These are phyloP conservation scores for Pleurozium schreberi DNA, from an alignment of 225 moss, liverwort and hornwort species.

Conservation along the genomic window DNA sequence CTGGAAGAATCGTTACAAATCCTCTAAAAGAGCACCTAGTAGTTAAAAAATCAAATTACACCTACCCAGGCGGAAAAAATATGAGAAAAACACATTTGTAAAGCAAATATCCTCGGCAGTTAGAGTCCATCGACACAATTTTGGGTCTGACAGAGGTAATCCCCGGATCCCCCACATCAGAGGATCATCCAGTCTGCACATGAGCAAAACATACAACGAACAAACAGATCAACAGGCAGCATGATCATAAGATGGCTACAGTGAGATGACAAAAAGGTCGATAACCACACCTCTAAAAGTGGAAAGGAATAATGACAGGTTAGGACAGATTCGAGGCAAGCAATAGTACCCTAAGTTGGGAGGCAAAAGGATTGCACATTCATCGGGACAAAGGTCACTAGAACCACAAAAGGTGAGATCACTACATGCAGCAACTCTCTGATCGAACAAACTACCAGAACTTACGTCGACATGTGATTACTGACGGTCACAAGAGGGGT, in stretches of 20 bases:
- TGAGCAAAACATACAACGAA: neutral
- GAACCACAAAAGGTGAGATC: neutral
- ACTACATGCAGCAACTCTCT: neutral
- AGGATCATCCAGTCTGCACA: constrained; percentile 86
- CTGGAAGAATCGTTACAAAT: neutral
- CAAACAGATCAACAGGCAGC: neutral
- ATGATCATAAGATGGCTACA: neutral
- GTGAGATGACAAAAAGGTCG: neutral
- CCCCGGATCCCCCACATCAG: constrained; percentile 93
- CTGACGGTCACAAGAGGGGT: constrained; percentile 89
- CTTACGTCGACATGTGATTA: constrained; percentile 99
- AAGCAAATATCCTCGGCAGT: constrained; percentile 96
- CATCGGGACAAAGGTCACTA: neutral
- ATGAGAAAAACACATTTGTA: constrained; percentile 69
- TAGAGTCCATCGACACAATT: constrained; percentile 72
- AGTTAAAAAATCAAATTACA: neutral
- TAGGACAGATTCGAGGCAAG: neutral
- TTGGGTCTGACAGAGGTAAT: constrained; percentile 50
- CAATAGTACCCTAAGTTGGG: neutral
- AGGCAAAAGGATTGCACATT: neutral
- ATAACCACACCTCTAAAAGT: neutral
- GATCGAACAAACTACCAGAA: constrained; percentile 19
- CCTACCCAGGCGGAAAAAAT: constrained; percentile 92
- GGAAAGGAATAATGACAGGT: neutral
- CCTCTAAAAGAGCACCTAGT: neutral